Percentiles rank a stretch among this genome's conserved stretches.
These are phyloP conservation scores for Grigorovia transvaalensis DNA, from an alignment of 805 yeast genomes.

Conservation along the genomic window DNA sequence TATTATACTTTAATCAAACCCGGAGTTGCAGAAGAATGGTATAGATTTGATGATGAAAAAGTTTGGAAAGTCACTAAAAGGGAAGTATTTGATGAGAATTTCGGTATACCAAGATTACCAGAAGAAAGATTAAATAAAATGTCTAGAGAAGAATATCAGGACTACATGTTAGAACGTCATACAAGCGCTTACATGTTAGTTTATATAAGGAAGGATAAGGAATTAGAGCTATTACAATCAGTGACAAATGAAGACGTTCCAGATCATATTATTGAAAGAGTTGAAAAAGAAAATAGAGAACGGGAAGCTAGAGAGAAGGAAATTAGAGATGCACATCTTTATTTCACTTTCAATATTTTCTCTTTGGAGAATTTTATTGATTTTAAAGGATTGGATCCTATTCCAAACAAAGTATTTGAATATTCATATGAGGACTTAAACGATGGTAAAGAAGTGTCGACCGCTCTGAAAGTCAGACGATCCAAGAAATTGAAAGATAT, in stretches of 20 bases:
- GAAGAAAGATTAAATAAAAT: slow-evolving; percentile 40
- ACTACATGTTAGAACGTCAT: slow-evolving; percentile 60
- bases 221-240: slow-evolving; percentile 49
- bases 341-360: slow-evolving; percentile 47
- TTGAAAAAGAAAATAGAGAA: slow-evolving; percentile 53
- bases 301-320: slow-evolving; percentile 45
- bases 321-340: slow-evolving; percentile 61
- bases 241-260: slow-evolving; percentile 52
- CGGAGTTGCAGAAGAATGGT: slow-evolving; percentile 60
- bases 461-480: slow-evolving; percentile 43
- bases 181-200: slow-evolving; percentile 97
- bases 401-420: slow-evolving; percentile 42
- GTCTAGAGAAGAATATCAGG: slow-evolving; percentile 51
- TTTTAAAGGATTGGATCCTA: slow-evolving; percentile 58
- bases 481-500: slow-evolving; percentile 43
- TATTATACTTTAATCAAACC: slow-evolving; percentile 93
- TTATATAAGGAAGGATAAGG: slow-evolving; percentile 59
- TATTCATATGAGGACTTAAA: slow-evolving; percentile 42
- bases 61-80: slow-evolving; percentile 78
- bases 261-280: slow-evolving; percentile 50
- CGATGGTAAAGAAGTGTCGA: slow-evolving; percentile 37
- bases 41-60: slow-evolving; percentile 87
- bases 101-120: slow-evolving; percentile 61
- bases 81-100: slow-evolving; percentile 87
- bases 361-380: slow-evolving; percentile 43